Percentiles rank a stretch among this genome's conserved stretches.
phyloP scores from a whole-genome alignment of 768 basidiomycete species.

The Hemileccinum rubropunctum region DNA sequence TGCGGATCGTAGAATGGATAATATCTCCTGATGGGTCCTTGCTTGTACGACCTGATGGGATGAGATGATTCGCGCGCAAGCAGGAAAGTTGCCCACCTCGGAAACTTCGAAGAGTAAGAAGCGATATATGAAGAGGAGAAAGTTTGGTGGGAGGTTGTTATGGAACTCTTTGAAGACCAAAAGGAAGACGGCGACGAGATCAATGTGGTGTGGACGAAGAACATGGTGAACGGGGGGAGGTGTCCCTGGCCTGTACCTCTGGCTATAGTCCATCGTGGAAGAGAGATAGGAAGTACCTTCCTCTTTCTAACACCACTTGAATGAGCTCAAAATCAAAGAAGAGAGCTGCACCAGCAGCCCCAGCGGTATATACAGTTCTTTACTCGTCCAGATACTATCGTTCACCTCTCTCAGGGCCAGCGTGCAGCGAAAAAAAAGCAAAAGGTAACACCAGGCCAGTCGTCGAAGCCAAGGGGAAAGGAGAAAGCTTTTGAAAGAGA shows the following conservation, averaged over 20 bases:
- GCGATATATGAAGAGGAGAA: constrained; percentile 62
- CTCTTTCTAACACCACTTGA: constrained; percentile 14
- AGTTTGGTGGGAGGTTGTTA: constrained; percentile 52
- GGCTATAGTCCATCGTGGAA: constrained; percentile 21
- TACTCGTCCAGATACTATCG: neutral
- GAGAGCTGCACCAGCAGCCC: constrained; percentile 30
- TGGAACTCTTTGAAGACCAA: constrained; percentile 60
- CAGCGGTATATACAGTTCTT: constrained; percentile 23
- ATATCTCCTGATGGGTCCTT: constrained; percentile 50
- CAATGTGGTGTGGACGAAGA: constrained; percentile 75
- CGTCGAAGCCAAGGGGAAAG: constrained; percentile 41
- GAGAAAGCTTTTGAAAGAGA: constrained; percentile 58
- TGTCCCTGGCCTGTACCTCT: constrained; percentile 35
- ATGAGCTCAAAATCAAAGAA: constrained; percentile 33
- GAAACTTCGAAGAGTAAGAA: constrained; percentile 67
- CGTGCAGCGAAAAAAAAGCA: constrained; percentile 61
- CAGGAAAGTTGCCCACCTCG: constrained; percentile 47
- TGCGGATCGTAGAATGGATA: constrained; percentile 42
- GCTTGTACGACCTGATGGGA: constrained; percentile 58
- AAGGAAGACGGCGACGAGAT: constrained; percentile 60
- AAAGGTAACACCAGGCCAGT: constrained; percentile 42
- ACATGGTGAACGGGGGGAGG: constrained; percentile 65
- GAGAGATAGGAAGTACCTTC: constrained; percentile 21
- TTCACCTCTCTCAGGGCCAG: constrained; percentile 20
- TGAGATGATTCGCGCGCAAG: constrained; percentile 1